These are phyloP conservation scores for Solioccasus polychromus DNA, from an alignment of 768 basidiomycete species.

Conservation along the genomic window DNA sequence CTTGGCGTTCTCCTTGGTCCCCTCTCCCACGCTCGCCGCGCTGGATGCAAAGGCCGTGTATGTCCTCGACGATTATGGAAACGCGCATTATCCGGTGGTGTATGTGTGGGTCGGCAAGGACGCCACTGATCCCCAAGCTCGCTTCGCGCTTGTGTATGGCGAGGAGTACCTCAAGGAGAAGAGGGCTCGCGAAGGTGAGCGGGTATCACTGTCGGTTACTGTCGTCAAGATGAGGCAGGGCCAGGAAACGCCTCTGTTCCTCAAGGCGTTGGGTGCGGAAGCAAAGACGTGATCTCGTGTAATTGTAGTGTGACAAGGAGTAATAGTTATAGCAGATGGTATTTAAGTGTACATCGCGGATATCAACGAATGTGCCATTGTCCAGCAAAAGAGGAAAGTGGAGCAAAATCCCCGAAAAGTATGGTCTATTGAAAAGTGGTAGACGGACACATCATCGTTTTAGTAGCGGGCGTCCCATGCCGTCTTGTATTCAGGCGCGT, in stretches of 20 bases:
- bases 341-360: slow-evolving; percentile 1
- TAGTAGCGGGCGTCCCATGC: slow-evolving; percentile 25
- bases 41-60: slow-evolving; percentile 51
- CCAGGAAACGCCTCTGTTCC: slow-evolving; percentile 47
- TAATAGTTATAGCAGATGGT: no score
- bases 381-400: background rate
- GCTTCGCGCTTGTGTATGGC: slow-evolving; percentile 55
- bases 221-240: slow-evolving; percentile 35
- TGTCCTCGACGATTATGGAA: slow-evolving; percentile 44
- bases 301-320: no score
- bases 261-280: slow-evolving; percentile 9
- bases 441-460: no score
- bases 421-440: no score
- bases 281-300: background rate
- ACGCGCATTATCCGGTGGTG: slow-evolving; percentile 37
- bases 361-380: background rate
- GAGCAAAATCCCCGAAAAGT: no score
- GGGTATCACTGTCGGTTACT: slow-evolving; percentile 17
- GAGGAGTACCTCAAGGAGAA: slow-evolving; percentile 49
- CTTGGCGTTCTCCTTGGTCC: slow-evolving; percentile 37
- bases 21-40: slow-evolving; percentile 25
- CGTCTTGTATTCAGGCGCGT: slow-evolving; percentile 21
- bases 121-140: slow-evolving; percentile 43
- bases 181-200: slow-evolving; percentile 16
- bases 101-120: slow-evolving; percentile 59